Conservation (phyloP, 768 basidiomycete genomes). For the Tulasnella sp. region DNA sequence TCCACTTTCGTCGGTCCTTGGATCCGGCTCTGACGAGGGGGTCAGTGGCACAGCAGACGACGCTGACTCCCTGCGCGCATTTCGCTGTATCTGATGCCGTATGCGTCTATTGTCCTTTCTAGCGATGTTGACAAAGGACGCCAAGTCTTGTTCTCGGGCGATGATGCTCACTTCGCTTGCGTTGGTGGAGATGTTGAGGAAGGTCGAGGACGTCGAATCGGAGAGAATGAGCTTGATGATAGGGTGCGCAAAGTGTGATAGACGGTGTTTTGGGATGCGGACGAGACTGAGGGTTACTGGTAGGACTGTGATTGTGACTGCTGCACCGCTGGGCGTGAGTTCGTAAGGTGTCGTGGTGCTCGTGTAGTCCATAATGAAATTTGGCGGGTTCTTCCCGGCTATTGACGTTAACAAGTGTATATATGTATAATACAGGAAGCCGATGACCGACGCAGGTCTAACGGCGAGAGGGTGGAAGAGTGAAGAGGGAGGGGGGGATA, state of each 20-base stretch:
- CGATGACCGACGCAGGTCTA: not conserved
- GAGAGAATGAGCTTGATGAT: conserved; percentile 63
- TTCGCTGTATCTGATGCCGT: conserved; percentile 28
- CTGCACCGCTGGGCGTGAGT: not conserved
- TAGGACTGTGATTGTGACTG: conserved; percentile 56
- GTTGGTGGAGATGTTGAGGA: conserved; percentile 71
- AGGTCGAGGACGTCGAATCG: conserved; percentile 45
- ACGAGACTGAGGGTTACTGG: conserved; percentile 64
- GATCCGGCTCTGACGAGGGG: not conserved
- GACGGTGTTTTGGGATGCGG: conserved; percentile 64
- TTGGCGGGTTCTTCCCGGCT: not conserved
- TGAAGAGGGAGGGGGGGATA: not conserved
- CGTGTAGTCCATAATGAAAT: not conserved
- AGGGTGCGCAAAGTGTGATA: conserved; percentile 49
- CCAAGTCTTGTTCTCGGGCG: conserved; percentile 21
- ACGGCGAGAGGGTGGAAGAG: not conserved
- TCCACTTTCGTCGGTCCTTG: conserved; percentile 18
- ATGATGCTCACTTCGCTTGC: conserved; percentile 55
- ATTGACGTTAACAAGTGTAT: not conserved
- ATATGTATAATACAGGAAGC: not conserved
- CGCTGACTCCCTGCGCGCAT: conserved; percentile 22
- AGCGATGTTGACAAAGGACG: conserved; percentile 40
- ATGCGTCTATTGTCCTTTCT: conserved; percentile 53
- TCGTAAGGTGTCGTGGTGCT: not conserved
- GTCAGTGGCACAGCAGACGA: not conserved